These are phyloP conservation scores for Mucor mucedo DNA, from an alignment of 371 early-diverging fungal species.

Conservation along the genomic window DNA sequence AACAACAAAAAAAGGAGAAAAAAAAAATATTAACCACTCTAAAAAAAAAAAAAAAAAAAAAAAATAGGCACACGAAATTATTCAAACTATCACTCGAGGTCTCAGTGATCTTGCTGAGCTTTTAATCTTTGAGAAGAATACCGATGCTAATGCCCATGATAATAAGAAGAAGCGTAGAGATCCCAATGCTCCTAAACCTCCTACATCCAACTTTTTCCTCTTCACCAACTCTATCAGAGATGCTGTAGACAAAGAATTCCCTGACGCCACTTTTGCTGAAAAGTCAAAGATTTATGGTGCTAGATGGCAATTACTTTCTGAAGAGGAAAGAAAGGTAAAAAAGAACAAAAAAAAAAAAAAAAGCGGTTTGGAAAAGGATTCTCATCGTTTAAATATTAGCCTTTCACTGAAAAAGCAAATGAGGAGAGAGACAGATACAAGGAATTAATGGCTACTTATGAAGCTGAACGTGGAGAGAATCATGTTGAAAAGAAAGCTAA, in stretches of 20 bases:
- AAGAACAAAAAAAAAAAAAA: background rate
- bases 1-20: too few relatives aligned
- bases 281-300: conserved; percentile 23
- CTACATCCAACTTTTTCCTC: conserved; percentile 17
- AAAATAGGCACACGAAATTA: conserved; percentile 9
- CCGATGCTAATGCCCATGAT: too few relatives aligned
- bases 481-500: conserved; percentile 7
- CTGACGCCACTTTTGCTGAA: conserved; percentile 15
- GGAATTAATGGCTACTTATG: conserved; percentile 13
- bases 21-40: too few relatives aligned
- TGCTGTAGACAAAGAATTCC: conserved; percentile 10
- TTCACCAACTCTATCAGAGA: conserved; percentile 17
- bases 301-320: conserved; percentile 19
- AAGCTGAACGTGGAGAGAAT: background rate
- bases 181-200: conserved; percentile 23
- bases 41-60: conserved; percentile 4
- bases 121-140: background rate
- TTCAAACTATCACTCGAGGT: conserved; percentile 5
- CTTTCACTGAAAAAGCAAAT: conserved; percentile 15
- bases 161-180: conserved; percentile 16
- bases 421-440: conserved; percentile 17
- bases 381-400: conserved; percentile 5
- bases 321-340: conserved; percentile 19
- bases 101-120: conserved; percentile 13
- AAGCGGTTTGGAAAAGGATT: background rate